Evolutionary conservation across 768 basidiomycete species (phyloP).

Genomic region (Lentinula sp.): DNA sequence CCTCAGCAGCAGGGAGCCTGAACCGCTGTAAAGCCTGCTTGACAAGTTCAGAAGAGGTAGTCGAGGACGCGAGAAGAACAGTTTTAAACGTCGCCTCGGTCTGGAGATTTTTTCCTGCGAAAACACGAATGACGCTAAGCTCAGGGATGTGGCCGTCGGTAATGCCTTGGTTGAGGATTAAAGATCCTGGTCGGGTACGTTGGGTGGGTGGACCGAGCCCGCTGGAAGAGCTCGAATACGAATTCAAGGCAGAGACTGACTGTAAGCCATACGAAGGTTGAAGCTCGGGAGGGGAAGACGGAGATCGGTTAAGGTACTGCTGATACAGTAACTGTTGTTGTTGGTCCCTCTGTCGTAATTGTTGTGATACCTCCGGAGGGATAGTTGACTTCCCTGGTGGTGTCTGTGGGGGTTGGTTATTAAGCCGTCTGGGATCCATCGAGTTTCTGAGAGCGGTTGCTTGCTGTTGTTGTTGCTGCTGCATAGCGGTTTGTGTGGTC

Average conservation of each 20-base stretch:
- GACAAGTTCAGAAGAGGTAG: slow-evolving; percentile 79
- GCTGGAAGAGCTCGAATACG: slow-evolving; percentile 38
- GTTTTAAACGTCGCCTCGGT: slow-evolving; percentile 99
- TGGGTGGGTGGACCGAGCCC: slow-evolving; percentile 45
- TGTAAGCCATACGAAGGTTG: slow-evolving; percentile 73
- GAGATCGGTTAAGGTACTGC: slow-evolving; percentile 85
- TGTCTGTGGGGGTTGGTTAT: slow-evolving; percentile 10
- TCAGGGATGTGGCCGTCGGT: slow-evolving; percentile 65
- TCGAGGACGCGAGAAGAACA: slow-evolving; percentile 83
- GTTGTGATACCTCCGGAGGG: slow-evolving; percentile 49
- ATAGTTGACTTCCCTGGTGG: slow-evolving; percentile 19
- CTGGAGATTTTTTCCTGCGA: slow-evolving; percentile 85
- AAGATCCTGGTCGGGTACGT: slow-evolving; percentile 70
- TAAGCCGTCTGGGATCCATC: slow-evolving; percentile 21
- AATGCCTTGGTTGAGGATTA: slow-evolving; percentile 64
- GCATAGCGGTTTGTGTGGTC: slow-evolving; percentile 44
- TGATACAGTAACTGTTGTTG: slow-evolving; percentile 85
- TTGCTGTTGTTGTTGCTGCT: slow-evolving; percentile 50
- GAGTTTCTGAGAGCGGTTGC: slow-evolving; percentile 20
- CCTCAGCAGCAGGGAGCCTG: slow-evolving; percentile 61
- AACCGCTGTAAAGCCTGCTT: slow-evolving; percentile 94
- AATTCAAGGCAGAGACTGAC: slow-evolving; percentile 58
- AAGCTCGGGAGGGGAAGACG: slow-evolving; percentile 70
- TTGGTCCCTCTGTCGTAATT: slow-evolving; percentile 81
- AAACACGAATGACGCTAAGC: slow-evolving; percentile 92